A percentile compares a stretch with the other conserved stretches of the same genome.
Conservation (phyloP, 2,329 filamentous ascomycete genomes). For the Cephalotrichum gorgonifer region DNA sequence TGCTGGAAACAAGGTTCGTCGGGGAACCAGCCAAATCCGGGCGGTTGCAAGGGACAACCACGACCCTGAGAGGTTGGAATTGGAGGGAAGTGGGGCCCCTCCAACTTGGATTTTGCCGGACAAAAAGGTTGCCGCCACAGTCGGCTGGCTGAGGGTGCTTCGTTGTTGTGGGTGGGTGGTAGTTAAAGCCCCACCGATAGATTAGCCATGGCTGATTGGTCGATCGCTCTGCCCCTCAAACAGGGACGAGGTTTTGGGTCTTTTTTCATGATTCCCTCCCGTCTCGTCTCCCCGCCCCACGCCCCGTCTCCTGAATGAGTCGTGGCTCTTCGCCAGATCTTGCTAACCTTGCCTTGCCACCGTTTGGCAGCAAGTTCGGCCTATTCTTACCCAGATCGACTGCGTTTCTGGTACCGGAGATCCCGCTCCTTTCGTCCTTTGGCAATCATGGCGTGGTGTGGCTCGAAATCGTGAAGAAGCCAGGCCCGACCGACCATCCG, state of each 20-base stretch:
- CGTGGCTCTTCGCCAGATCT: too few relatives aligned
- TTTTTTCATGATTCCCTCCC: too few relatives aligned
- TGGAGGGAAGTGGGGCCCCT: neutral
- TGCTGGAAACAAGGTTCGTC: neutral
- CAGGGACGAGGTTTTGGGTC: neutral
- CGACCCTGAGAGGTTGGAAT: neutral
- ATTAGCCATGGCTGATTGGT: neutral
- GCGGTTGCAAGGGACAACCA: slow-evolving; percentile 3
- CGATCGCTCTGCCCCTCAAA: neutral
- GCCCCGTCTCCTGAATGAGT: too few relatives aligned
- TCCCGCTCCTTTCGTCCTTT: too few relatives aligned
- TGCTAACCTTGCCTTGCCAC: too few relatives aligned
- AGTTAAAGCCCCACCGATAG: neutral
- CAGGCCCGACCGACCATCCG: too few relatives aligned
- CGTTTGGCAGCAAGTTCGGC: neutral
- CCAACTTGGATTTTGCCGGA: slow-evolving; percentile 1
- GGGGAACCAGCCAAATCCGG: neutral
- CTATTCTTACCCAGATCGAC: neutral
- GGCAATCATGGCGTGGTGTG: too few relatives aligned
- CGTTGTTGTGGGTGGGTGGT: neutral
- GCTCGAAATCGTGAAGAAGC: too few relatives aligned
- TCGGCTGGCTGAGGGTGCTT: neutral
- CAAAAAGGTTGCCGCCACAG: slow-evolving; percentile 4
- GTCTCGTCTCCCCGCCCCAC: too few relatives aligned
- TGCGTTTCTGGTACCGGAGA: neutral